Base-by-base conservation (phyloP, 2,329 filamentous ascomycete species). In the Sarocladiaceae sp. region DNA sequence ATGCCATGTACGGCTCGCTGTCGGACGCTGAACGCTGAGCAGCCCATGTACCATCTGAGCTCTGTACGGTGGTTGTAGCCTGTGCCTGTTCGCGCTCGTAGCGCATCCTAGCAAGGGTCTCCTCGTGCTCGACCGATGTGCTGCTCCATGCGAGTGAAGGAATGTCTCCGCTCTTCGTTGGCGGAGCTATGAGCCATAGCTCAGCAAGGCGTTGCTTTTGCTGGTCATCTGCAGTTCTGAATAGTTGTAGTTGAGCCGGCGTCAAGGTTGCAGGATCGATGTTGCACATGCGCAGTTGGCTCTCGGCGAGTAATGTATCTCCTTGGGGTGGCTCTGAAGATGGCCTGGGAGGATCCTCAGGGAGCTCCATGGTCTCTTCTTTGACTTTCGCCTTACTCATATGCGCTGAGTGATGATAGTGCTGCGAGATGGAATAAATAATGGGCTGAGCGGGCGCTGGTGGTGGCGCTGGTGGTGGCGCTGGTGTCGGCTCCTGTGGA, bases 331-430 rank as follows among this genome's bases (percentile, higher is more conserved):
- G 72, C 50, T 74, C 73, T 12, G 72, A 80, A 18, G 71, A 72
- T 16, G 66, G 70, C 42, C 70, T 65, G 47, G 66, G 64, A 2
- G 62, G 56, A 21, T 69, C 63, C 47, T 60, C 58, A 4, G 55
- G 54, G 35, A 57, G 56, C 48, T 51, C 58, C 12, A 41, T 19
- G 10, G 37, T 29, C 13, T 41, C 15, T 16, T 41, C 37, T 4
- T 41, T 21, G 48, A 50, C 55, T 35, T 59, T 49, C 16, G 65
- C 61, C 44, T 71, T 68, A 16, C 52, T 49, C 23, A 56, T 59
- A 59, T 94, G 87, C 34, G 83, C 71, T 7, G 87, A 88, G 58
- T 90, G 88, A 51, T 84, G 83, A 62, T 95, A 95, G 62, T 95
- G 88, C 57, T 87, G 83, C 9, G 86, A 85, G 53, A 86, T 79